Evolutionary conservation across 306 rosid genomes (phyloP), one percentile per base, ranked within the genome.

Genomic region (Cucurbita moschata): DNA sequence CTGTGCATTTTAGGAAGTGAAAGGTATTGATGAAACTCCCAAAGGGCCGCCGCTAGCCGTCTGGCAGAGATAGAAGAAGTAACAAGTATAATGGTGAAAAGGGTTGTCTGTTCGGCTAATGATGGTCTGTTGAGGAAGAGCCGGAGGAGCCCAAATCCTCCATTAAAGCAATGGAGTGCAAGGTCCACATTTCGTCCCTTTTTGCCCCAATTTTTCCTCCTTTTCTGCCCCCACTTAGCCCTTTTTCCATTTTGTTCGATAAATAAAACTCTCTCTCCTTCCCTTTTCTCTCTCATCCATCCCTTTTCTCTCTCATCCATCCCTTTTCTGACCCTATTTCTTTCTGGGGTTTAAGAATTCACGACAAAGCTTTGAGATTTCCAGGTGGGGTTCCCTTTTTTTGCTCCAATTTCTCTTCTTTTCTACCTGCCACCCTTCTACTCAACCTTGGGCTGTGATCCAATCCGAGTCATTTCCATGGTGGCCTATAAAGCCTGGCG

Each of bases 11-110:
- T 75, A 63, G 83, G 75, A 55, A 68, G 83, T 5, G 91, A 84
- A 26, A 54, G 75, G 60, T 75, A 75, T 52, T 80, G 83, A 73
- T 85, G 73, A 46, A 69, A 69, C 57, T 69, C 73, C 99, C 96
- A 94, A 76, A 89, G 96, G 54, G 97, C 83, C 0, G 97, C 92
- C 52, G 88, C 97, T 4, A 91, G 96, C 76, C 83, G 88, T 75
- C 97, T 84, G 71, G 86, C 88, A 53, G 96, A 88, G 72, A 81
- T 70, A 43, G 19, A 16, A 19, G 69, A 16, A 38, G 46, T 4
- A 63, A 35, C 5, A 60, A 60, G 68, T 15, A 39, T 35, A 42
- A 21, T 4, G 51, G 70, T 5, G 55, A 42, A 21, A 59, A n/a
- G 67, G 60, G 19, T 30, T 30, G 35, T 18, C 19, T 57, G 56